Base-by-base conservation (phyloP, 169 alveolate species). In the Cardiosporidium cionae region DNA sequence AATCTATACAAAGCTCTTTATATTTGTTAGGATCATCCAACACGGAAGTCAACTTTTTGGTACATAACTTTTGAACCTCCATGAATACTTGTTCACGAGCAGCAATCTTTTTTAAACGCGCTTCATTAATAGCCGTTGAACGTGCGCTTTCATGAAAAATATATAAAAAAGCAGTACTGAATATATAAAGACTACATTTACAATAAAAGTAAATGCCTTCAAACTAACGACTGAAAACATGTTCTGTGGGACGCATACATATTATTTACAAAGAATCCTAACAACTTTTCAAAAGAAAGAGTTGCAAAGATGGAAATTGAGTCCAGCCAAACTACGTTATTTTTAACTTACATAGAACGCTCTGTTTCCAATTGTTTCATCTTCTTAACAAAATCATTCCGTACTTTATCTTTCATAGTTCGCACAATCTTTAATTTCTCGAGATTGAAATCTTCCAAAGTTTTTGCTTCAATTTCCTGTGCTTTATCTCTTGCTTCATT, bases 401-500 rank as follows among this genome's bases (percentile, higher is more conserved):
- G 87, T 16, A 91, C 87, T 75, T 92, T 91, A 72, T 93, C 96
- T 79, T 93, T 93, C 87, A 83, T 88, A 80, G 85, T 89, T 76
- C 92, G 96, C 22, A 93, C 93, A 58, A 92, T 76, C 72, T 90
- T 91, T 83, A 93, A 80, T 78, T 93, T 93, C 63, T 93, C 96
- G 36, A 93, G 87, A 74, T 93, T 93, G 78, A 90, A 93, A 71
- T 93, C 97, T 80, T 93, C 97, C 66, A 89, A 63, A 7, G 97
- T 94, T 36, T 91, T 89, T 3, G 97, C 94, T 68, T 92, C 97
- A 29, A 93, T 92, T 79, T 92, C 96, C 74, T 89, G 93, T 0
- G 97, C 96, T 70, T 92, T 93, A 83, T 93, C 97, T 75, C 89
- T 88, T 27, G 97, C 97, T 74, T 93, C 97, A 79, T 93, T 91